A percentile compares a stretch with the other conserved stretches of the same genome.
Evolutionary conservation across 1,284 basidiomycete species (phyloP).

Genomic region (Trametes hirsuta): DNA sequence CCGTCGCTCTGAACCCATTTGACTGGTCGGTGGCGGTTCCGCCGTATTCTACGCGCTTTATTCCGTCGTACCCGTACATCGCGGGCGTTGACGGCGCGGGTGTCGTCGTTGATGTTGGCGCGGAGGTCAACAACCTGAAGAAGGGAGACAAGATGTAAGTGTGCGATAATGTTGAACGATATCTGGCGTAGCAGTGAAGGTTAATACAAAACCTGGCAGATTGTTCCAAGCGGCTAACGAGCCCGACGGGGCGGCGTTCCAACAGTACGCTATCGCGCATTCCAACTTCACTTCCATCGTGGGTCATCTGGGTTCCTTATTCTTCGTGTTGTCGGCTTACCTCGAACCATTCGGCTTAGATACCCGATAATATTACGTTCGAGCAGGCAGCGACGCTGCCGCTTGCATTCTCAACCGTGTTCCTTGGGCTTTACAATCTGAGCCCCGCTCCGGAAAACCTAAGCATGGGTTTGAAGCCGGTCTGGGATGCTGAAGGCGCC

Average conservation of each 20-base stretch:
- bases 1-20: conserved; percentile 1
- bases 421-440: conserved; percentile 8
- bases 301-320: too few species aligned
- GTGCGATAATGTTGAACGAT: too few species aligned
- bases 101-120: conserved; percentile 24
- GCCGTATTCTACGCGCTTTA: neutral
- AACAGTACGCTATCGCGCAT: conserved; percentile 35
- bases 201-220: conserved; percentile 11
- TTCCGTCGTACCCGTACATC: conserved; percentile 27
- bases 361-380: conserved; percentile 32
- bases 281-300: conserved; percentile 24
- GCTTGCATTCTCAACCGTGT: conserved; percentile 7
- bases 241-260: conserved; percentile 31
- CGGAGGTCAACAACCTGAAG: conserved; percentile 14
- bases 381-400: conserved; percentile 31
- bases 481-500: conserved; percentile 1
- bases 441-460: neutral
- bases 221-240: conserved; percentile 25
- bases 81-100: conserved; percentile 25
- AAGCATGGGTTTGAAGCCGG: neutral
- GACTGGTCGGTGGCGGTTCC: neutral
- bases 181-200: neutral
- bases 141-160: conserved; percentile 25
- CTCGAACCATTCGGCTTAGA: conserved; percentile 14
- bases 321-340: too few species aligned